Conservation (phyloP, 2,329 filamentous ascomycete species). For the Colletotrichum kahawae region DNA sequence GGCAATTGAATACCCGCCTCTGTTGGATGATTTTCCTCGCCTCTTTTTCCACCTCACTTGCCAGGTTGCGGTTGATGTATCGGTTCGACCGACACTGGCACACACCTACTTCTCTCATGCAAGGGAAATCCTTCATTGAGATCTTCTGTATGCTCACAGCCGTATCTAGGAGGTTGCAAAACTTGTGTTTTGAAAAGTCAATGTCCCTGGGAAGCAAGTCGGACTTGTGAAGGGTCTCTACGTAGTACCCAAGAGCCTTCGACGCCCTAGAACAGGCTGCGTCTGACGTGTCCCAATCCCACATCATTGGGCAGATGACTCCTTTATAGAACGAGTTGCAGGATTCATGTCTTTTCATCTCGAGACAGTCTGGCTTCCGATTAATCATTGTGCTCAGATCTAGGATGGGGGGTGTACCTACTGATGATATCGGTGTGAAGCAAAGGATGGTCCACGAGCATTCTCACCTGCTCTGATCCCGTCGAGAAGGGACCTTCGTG, state of each 20-base stretch:
- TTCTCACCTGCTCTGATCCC: background rate
- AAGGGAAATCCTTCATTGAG: slow-evolving; percentile 1
- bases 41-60: background rate
- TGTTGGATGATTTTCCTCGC: slow-evolving; percentile 13
- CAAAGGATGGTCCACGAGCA: slow-evolving; percentile 22
- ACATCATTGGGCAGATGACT: slow-evolving; percentile 11
- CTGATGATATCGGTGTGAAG: slow-evolving; percentile 18
- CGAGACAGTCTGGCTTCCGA: background rate
- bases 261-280: slow-evolving; percentile 10
- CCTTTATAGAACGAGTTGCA: slow-evolving; percentile 20
- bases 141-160: slow-evolving; percentile 10
- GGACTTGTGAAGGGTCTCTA: slow-evolving; percentile 11
- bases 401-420: background rate
- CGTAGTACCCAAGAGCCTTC: slow-evolving; percentile 16
- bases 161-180: slow-evolving; percentile 15
- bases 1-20: slow-evolving; percentile 17
- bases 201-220: slow-evolving; percentile 19
- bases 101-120: background rate
- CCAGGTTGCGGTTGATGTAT: background rate
- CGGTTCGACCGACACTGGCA: slow-evolving; percentile 12
- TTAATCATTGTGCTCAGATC: background rate
- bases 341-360: slow-evolving; percentile 17
- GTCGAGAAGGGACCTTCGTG: slow-evolving; percentile 21
- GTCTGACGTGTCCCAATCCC: slow-evolving; percentile 6
- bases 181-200: slow-evolving; percentile 20